Evolutionary conservation across 495 filamentous ascomycete genomes (phyloP).

Genomic region (Staphylotrichum tortipilum): DNA sequence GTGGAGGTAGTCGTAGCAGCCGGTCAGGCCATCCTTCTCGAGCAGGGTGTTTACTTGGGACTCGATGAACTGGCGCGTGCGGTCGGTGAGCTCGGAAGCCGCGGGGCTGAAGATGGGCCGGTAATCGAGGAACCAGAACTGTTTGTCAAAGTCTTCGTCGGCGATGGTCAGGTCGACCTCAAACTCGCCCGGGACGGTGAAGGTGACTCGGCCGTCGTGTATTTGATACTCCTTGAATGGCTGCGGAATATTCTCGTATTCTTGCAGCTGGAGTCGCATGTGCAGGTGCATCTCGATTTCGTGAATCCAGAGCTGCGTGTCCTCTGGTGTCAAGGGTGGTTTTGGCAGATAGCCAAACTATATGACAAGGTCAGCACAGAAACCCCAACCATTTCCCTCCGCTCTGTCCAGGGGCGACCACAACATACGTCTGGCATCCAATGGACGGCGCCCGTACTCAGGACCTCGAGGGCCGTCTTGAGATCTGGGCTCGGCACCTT

Average conservation of each 20-base stretch:
- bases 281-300: constrained; percentile 77
- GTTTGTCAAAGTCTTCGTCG: constrained; percentile 66
- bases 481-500: constrained; percentile 82
- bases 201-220: constrained; percentile 73
- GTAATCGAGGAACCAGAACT: constrained; percentile 90
- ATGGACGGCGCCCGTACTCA: constrained; percentile 63
- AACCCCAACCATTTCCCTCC: neutral
- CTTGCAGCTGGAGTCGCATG: constrained; percentile 68
- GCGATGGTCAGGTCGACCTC: constrained; percentile 86
- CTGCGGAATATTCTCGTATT: constrained; percentile 65
- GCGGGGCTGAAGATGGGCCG: constrained; percentile 72
- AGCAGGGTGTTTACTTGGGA: constrained; percentile 60
- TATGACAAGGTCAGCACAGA: constrained; percentile 14
- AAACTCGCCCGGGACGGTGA: constrained; percentile 73
- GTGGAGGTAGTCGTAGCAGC: constrained; percentile 78
- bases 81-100: constrained; percentile 46
- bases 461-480: constrained; percentile 74
- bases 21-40: constrained; percentile 53
- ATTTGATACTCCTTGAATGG: constrained; percentile 67
- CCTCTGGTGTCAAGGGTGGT: constrained; percentile 54
- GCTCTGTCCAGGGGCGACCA: neutral
- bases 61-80: constrained; percentile 57
- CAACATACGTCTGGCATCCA: constrained; percentile 67
- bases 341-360: constrained; percentile 73
- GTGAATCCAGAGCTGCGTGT: constrained; percentile 58